Conservation (phyloP, 106 monocot species). For the Dendrobium huoshanense region DNA sequence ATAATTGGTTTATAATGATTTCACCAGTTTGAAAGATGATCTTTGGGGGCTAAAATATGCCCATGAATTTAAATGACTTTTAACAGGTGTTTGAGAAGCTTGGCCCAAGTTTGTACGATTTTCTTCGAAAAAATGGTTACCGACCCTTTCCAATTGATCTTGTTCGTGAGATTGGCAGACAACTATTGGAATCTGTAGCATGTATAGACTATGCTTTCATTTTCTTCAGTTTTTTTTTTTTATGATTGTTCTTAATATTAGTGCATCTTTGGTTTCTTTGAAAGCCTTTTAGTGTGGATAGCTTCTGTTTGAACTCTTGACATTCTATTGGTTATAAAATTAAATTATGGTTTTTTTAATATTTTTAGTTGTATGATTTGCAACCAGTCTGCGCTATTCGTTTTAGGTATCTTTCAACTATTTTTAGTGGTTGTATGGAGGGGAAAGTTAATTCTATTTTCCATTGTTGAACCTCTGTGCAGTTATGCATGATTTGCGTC, state of each 20-base stretch:
- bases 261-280: background rate
- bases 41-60: slow-evolving; percentile 27
- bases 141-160: slow-evolving; percentile 92
- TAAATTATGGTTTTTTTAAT: background rate
- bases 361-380: background rate
- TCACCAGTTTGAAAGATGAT: slow-evolving; percentile 19
- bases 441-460: background rate
- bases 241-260: background rate
- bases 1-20: slow-evolving; percentile 49
- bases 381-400: background rate
- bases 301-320: background rate
- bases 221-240: background rate
- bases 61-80: slow-evolving; percentile 59
- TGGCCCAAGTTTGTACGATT: slow-evolving; percentile 99
- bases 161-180: slow-evolving; percentile 89
- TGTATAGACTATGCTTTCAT: slow-evolving; percentile 33
- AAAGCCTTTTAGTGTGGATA: background rate
- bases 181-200: slow-evolving; percentile 95
- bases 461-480: slow-evolving; percentile 13
- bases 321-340: background rate
- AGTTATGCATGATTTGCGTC: slow-evolving; percentile 82
- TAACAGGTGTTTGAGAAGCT: slow-evolving; percentile 99
- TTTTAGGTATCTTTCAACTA: background rate
- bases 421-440: background rate
- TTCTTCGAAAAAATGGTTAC: slow-evolving; percentile 91